Percentiles rank a stretch among this genome's conserved stretches.
These are phyloP conservation scores for Bombardia bombarda DNA, from an alignment of 495 filamentous ascomycete genomes.

Conservation along the genomic window DNA sequence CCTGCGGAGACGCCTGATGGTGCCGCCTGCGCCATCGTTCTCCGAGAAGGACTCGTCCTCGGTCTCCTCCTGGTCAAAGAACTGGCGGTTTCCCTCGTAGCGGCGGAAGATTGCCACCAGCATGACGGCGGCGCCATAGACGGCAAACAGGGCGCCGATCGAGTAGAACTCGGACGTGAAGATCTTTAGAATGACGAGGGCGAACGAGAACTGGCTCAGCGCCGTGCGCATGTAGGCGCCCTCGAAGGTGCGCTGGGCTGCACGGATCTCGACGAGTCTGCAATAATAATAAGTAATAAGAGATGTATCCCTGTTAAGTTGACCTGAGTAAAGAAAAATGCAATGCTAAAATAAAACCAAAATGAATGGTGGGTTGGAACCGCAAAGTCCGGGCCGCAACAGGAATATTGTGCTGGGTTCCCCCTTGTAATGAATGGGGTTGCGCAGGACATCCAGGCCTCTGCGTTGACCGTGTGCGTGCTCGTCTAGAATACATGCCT, in stretches of 20 bases:
- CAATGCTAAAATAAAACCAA: too few relatives aligned
- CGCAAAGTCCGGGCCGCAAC: too few relatives aligned
- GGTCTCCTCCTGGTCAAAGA: constrained; percentile 64
- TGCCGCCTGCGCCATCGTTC: constrained; percentile 11
- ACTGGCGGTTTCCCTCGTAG: constrained; percentile 85
- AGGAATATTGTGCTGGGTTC: too few relatives aligned
- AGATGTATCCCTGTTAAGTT: too few relatives aligned
- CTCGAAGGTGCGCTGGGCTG: constrained; percentile 92
- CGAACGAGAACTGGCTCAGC: constrained; percentile 87
- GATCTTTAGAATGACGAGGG: constrained; percentile 90
- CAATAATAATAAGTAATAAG: too few relatives aligned
- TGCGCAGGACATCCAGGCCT: too few relatives aligned
- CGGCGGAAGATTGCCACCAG: constrained; percentile 73
- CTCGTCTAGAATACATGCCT: background rate
- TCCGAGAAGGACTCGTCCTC: constrained; percentile 22
- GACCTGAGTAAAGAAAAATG: too few relatives aligned
- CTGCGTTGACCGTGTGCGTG: too few relatives aligned
- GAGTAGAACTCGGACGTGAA: constrained; percentile 93
- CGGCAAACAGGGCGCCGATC: constrained; percentile 85
- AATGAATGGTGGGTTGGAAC: too few relatives aligned
- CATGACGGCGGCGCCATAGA: constrained; percentile 80
- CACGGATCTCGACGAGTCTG: constrained; percentile 83
- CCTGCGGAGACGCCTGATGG: background rate
- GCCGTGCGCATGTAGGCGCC: constrained; percentile 94
- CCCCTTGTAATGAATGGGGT: too few relatives aligned